Evolutionary conservation across 2,329 filamentous ascomycete genomes (phyloP).

Genomic region (Penicillium sp.): DNA sequence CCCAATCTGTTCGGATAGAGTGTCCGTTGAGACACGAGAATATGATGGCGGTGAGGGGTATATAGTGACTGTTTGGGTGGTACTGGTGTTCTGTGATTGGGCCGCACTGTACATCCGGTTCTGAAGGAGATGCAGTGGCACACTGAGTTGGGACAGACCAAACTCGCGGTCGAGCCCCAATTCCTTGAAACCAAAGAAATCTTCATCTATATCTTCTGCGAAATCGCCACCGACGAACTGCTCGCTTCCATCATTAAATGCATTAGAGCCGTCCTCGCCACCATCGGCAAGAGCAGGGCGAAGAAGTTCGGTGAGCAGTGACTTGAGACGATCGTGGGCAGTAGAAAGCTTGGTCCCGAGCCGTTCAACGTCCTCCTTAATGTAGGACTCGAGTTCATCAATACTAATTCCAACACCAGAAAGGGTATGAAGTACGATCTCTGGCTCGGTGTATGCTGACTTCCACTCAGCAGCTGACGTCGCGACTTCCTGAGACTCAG

Average conservation of each 20-base stretch:
- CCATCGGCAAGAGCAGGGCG: slow-evolving; percentile 82
- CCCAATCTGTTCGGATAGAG: slow-evolving; percentile 76
- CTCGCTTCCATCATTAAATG: slow-evolving; percentile 95
- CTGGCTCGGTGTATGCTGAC: slow-evolving; percentile 74
- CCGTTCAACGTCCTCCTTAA: slow-evolving; percentile 90
- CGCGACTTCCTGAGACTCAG: slow-evolving; percentile 44
- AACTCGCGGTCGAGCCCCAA: slow-evolving; percentile 90
- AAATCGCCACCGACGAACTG: slow-evolving; percentile 97
- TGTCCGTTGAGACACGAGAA: slow-evolving; percentile 76
- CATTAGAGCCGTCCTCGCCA: slow-evolving; percentile 78
- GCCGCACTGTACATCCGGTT: slow-evolving; percentile 84
- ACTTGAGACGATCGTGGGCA: slow-evolving; percentile 93
- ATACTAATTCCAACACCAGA: slow-evolving; percentile 81
- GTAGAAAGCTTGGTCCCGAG: slow-evolving; percentile 73
- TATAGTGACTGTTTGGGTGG: slow-evolving; percentile 54
- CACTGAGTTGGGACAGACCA: slow-evolving; percentile 80
- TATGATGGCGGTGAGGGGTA: slow-evolving; percentile 66
- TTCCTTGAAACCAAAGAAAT: slow-evolving; percentile 98
- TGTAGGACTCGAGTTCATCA: slow-evolving; percentile 77
- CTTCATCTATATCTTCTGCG: slow-evolving; percentile 94
- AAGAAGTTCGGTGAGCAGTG: slow-evolving; percentile 86
- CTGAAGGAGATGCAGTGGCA: slow-evolving; percentile 91
- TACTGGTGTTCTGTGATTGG: slow-evolving; percentile 67
- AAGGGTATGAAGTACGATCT: slow-evolving; percentile 82
- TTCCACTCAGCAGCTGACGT: slow-evolving; percentile 51